Base-by-base conservation (phyloP, 495 filamentous ascomycete species). In the Daldinia bambusicola region DNA sequence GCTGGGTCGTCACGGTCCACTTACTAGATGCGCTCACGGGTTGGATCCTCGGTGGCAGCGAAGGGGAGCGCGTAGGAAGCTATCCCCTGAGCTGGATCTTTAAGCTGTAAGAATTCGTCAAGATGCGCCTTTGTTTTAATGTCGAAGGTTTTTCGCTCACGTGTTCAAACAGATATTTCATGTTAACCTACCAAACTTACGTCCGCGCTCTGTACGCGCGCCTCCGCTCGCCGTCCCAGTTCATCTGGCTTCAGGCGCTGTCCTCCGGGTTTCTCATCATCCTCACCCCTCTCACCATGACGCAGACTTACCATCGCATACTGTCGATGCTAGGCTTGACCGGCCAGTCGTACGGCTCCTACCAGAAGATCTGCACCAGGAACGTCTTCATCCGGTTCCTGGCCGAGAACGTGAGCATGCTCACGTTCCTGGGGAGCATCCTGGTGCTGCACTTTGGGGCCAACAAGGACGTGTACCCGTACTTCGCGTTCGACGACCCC, bases 201-300 rank as follows among this genome's bases (percentile, higher is more conserved):
- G 88, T 90, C n/a, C 86, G 88, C 31, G 88, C 88, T 6, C 69
- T 90, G n/a, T 90, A 89, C 70, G 88, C 88, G 13, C 84, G 88
- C 12, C 82, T 90, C 16, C 86, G 88, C 30, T 84, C 82, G 10
- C 88, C 87, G 4, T 72, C 75, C 18, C 87, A 89, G 73, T 90
- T 90, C 77, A 81, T 87, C 56, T 79, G 83, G 65, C 82, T 90
- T 14, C 88, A 90, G 71, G 71, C 86, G 2, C 74, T 90, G 50
- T 89, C 86, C 0, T 87, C 85, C 1, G 80, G 83, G 6, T 78
- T 82, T 64, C 83, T 87, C 66, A 89, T 89, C 72, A 81, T 89
- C 63, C 79, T 89, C 12, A 85, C 82, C 9, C 88, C 88, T 6
- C 62, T 90, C 16, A 83, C 85, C 16, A 90, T 90, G 84, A 88